These are phyloP conservation scores for Sextonia rubra DNA, from an alignment of 164 flowering plant genomes.

Conservation along the genomic window DNA sequence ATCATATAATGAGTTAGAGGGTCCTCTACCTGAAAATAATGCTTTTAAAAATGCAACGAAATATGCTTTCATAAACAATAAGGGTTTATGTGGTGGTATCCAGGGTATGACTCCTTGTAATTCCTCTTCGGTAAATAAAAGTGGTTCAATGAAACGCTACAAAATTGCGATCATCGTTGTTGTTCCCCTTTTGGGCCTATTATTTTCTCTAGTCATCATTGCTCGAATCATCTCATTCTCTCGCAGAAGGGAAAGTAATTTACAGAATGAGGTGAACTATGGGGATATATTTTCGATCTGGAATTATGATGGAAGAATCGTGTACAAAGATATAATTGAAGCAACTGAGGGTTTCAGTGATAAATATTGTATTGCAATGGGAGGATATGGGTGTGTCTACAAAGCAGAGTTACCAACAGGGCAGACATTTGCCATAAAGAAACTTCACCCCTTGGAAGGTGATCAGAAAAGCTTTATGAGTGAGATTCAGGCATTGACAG, in stretches of 20 bases:
- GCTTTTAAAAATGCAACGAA: not conserved
- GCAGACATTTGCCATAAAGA: conserved; percentile 14
- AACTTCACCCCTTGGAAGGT: not conserved
- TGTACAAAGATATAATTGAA: conserved; percentile 9
- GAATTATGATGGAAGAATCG: conserved; percentile 2
- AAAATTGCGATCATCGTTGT: not conserved
- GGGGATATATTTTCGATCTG: not conserved
- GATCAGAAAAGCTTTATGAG: conserved; percentile 1
- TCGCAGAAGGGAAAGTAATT: not conserved
- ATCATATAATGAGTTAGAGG: conserved; percentile 1
- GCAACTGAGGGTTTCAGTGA: conserved; percentile 15
- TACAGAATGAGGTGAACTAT: not conserved
- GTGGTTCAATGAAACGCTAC: conserved; percentile 2
- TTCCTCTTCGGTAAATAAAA: not conserved
- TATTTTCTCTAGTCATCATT: not conserved
- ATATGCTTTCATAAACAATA: not conserved
- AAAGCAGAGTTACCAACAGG: conserved; percentile 9
- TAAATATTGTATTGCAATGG: conserved; percentile 7
- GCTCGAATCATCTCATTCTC: not conserved
- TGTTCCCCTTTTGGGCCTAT: not conserved
- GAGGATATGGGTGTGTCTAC: conserved; percentile 15
- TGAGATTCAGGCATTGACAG: conserved; percentile 4
- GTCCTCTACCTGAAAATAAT: not conserved
- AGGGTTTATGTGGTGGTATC: conserved; percentile 1
- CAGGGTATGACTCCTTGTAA: conserved; percentile 1